phyloP scores from a whole-genome alignment of 345 rosid species.

The Pugionium dolabratum region DNA sequence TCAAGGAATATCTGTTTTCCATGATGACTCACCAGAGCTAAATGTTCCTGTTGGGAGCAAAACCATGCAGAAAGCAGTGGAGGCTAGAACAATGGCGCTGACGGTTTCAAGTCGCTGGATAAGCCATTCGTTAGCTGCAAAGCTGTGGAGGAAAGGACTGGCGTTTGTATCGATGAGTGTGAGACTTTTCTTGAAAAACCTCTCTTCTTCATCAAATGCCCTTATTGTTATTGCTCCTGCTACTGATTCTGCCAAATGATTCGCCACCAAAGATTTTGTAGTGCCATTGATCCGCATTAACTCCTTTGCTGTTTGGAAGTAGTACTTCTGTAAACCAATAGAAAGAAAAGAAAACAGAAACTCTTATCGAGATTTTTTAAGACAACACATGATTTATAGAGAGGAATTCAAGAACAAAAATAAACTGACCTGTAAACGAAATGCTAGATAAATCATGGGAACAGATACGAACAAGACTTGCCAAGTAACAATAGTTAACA shows the following conservation, averaged over 20 bases:
- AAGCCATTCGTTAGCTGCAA: constrained; percentile 92
- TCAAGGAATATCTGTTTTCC: not conserved
- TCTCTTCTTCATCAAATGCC: constrained; percentile 85
- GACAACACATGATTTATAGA: not conserved
- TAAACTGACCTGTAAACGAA: constrained; percentile 69
- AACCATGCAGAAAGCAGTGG: constrained; percentile 91
- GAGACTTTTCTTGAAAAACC: constrained; percentile 74
- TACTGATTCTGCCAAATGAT: constrained; percentile 90
- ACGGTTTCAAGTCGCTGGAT: constrained; percentile 80
- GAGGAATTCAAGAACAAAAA: constrained; percentile 12
- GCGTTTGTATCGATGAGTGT: constrained; percentile 77
- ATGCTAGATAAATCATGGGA: constrained; percentile 65
- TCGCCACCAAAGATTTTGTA: constrained; percentile 87
- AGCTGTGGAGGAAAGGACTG: constrained; percentile 86
- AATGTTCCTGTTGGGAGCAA: constrained; percentile 91
- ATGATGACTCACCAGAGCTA: constrained; percentile 63
- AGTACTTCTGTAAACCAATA: constrained; percentile 58
- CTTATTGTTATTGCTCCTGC: constrained; percentile 88
- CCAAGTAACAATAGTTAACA: constrained; percentile 82
- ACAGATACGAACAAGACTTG: constrained; percentile 80
- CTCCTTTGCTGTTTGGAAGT: constrained; percentile 82
- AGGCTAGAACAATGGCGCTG: constrained; percentile 72
- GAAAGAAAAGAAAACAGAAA: not conserved
- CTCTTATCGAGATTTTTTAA: not conserved
- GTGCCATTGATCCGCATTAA: constrained; percentile 89